Percentiles rank a stretch among this genome's conserved stretches.
Evolutionary conservation across 345 rosid genomes (phyloP).

Genomic region (Erodium maritimum): DNA sequence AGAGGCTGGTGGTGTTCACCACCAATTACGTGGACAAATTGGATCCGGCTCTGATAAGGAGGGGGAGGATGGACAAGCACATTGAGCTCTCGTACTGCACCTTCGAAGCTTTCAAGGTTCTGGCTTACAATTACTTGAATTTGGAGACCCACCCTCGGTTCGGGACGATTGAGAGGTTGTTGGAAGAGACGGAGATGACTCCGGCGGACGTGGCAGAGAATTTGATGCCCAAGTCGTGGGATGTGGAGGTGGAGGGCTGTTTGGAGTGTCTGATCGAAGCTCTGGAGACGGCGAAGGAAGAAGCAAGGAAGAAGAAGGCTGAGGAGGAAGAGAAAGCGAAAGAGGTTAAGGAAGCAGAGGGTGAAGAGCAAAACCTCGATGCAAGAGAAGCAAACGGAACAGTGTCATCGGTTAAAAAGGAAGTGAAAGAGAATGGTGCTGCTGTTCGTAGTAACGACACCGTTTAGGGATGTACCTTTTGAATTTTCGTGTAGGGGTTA

Average conservation of each 20-base stretch:
- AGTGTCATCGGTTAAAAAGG: not conserved
- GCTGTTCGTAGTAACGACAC: not conserved
- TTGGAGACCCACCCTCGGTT: conserved; percentile 27
- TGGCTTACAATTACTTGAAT: conserved; percentile 31
- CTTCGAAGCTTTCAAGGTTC: conserved; percentile 36
- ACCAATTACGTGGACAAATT: conserved; percentile 51
- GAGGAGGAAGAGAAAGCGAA: conserved; percentile 4
- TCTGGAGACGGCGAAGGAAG: conserved; percentile 24
- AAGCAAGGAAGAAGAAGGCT: conserved; percentile 10
- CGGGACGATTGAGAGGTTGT: conserved; percentile 13
- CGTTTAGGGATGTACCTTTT: too few relatives aligned
- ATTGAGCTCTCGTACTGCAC: conserved; percentile 37
- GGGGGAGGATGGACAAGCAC: conserved; percentile 61
- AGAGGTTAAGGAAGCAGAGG: not conserved
- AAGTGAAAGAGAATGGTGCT: not conserved
- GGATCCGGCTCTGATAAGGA: conserved; percentile 61
- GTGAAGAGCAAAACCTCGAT: too few relatives aligned
- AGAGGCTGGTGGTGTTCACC: conserved; percentile 51
- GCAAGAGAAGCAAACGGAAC: not conserved
- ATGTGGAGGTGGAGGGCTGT: conserved; percentile 21
- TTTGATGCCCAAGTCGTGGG: conserved; percentile 37
- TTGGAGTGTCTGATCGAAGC: conserved; percentile 28
- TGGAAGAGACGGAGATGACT: conserved; percentile 24
- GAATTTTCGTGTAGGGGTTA: too few relatives aligned
- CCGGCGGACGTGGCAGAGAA: conserved; percentile 47